Conservation (phyloP, 2,329 filamentous ascomycete genomes). For the Emydomyces testavorans region DNA sequence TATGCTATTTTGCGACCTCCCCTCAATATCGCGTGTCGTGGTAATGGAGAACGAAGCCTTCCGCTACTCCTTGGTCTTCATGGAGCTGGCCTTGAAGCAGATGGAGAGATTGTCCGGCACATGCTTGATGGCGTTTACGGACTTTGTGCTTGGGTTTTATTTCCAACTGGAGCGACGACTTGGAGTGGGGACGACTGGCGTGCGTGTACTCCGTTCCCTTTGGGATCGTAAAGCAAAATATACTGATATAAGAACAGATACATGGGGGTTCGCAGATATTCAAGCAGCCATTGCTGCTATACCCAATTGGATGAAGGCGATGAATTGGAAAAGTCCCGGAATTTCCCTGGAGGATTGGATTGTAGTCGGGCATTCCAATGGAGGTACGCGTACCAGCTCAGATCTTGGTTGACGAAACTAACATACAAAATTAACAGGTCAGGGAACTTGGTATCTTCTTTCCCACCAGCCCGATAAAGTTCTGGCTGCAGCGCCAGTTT, state of each 20-base stretch:
- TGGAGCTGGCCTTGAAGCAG: conserved; percentile 47
- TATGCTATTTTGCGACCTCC: conserved; percentile 49
- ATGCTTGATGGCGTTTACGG: conserved; percentile 41
- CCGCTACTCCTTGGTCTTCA: conserved; percentile 45
- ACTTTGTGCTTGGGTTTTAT: conserved; percentile 45
- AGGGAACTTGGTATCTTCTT: conserved; percentile 47
- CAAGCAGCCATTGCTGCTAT: conserved; percentile 43
- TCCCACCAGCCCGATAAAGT: conserved; percentile 47
- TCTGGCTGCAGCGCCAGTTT: conserved; percentile 46
- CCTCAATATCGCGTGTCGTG: conserved; percentile 25
- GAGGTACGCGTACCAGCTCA: conserved; percentile 28
- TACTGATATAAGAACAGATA: conserved; percentile 24
- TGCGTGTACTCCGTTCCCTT: conserved; percentile 21
- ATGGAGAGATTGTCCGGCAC: conserved; percentile 36
- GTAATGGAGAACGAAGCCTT: conserved; percentile 21
- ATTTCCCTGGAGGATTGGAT: conserved; percentile 41
- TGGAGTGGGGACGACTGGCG: conserved; percentile 54
- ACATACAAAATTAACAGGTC: conserved; percentile 27
- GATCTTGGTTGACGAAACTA: neutral
- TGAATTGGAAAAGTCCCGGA: conserved; percentile 39
- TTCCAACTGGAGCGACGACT: conserved; percentile 46
- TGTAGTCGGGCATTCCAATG: conserved; percentile 49
- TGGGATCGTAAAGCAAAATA: neutral
- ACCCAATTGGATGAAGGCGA: conserved; percentile 39
- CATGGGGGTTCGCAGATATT: conserved; percentile 47